These are phyloP conservation scores for Catunica adiposa DNA, from an alignment of 2,329 filamentous ascomycete species.

Conservation along the genomic window DNA sequence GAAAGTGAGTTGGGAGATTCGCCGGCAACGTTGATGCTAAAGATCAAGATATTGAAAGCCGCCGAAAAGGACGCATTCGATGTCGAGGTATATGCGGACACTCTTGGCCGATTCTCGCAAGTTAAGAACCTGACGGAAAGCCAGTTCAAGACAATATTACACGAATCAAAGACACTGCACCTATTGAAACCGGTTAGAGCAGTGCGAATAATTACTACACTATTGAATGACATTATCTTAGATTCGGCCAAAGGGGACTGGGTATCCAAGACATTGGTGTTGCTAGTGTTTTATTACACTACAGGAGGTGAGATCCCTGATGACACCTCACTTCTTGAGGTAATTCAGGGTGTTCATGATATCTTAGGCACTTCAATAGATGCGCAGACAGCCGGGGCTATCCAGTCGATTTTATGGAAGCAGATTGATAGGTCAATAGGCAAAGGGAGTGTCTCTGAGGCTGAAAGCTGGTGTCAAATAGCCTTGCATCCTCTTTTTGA, in stretches of 20 bases:
- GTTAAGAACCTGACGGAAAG: slow-evolving; percentile 41
- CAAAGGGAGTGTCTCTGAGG: slow-evolving; percentile 33
- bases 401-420: slow-evolving; percentile 70
- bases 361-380: slow-evolving; percentile 33
- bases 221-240: slow-evolving; percentile 43
- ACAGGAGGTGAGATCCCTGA: slow-evolving; percentile 19
- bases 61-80: slow-evolving; percentile 32
- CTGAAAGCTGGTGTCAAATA: slow-evolving; percentile 55
- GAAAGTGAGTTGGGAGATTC: slow-evolving; percentile 47
- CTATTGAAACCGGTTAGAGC: slow-evolving; percentile 33
- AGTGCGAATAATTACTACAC: slow-evolving; percentile 39
- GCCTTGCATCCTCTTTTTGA: slow-evolving; percentile 52
- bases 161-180: slow-evolving; percentile 50
- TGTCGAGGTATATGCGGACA: slow-evolving; percentile 29
- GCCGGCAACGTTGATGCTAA: slow-evolving; percentile 48
- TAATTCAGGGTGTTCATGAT: slow-evolving; percentile 24
- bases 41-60: slow-evolving; percentile 46
- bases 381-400: slow-evolving; percentile 45
- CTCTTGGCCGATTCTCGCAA: slow-evolving; percentile 45
- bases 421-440: slow-evolving; percentile 43
- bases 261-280: slow-evolving; percentile 54
- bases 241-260: slow-evolving; percentile 34
- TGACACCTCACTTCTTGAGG: slow-evolving; percentile 9
- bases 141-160: slow-evolving; percentile 49
- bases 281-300: slow-evolving; percentile 49